phyloP scores from a whole-genome alignment of 192 early-diverging fungal species.

The Backusella tuberculispora region DNA sequence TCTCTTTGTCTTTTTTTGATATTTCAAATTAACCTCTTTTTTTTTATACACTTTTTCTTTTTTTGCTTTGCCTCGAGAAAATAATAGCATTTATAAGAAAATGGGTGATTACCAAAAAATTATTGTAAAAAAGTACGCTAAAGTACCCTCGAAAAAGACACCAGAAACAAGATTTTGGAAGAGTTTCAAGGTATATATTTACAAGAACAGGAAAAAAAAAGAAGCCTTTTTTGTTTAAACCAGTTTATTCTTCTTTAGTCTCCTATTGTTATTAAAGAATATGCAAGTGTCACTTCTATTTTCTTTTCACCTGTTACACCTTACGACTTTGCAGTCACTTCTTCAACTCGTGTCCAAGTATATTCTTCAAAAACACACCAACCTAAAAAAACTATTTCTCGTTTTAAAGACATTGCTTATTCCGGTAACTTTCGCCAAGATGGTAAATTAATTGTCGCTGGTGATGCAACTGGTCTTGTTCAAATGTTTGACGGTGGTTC shows the following conservation, averaged over 20 bases:
- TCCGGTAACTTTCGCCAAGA: constrained; percentile 80
- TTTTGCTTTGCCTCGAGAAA: neutral
- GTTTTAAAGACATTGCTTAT: constrained; percentile 90
- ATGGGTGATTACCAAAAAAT: constrained; percentile 60
- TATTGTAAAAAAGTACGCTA: constrained; percentile 57
- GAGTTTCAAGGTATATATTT: constrained; percentile 65
- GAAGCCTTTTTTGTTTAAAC: neutral
- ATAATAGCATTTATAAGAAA: neutral
- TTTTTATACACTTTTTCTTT: neutral
- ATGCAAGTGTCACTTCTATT: constrained; percentile 79
- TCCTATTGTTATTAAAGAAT: constrained; percentile 89
- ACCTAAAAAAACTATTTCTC: constrained; percentile 89
- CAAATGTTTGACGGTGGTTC: constrained; percentile 77
- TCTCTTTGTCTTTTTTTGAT: neutral
- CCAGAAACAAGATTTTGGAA: constrained; percentile 78
- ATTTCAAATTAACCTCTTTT: neutral
- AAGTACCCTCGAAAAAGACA: constrained; percentile 55
- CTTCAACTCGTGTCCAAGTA: constrained; percentile 89
- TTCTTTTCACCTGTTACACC: constrained; percentile 82
- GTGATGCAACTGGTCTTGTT: constrained; percentile 87
- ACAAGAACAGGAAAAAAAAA: neutral
- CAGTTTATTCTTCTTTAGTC: constrained; percentile 51
- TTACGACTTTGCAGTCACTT: constrained; percentile 89
- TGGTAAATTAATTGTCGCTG: constrained; percentile 91
- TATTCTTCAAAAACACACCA: constrained; percentile 84